These are phyloP conservation scores for Diaporthe citri DNA, from an alignment of 2,329 filamentous ascomycete genomes.

Conservation along the genomic window DNA sequence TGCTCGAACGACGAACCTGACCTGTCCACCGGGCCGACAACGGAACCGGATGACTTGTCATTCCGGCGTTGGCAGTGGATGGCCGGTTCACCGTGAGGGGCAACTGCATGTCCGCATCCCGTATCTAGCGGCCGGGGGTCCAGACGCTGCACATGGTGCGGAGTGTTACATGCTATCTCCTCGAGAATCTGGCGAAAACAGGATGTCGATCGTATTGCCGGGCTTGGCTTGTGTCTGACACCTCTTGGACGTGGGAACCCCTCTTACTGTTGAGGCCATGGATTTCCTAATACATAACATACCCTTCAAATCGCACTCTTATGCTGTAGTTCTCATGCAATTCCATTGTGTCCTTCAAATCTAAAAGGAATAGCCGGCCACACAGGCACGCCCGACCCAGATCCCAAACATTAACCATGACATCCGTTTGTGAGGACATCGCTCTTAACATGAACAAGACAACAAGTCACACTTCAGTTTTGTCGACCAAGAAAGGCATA, in stretches of 20 bases:
- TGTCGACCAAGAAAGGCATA: background rate
- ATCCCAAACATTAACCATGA: background rate
- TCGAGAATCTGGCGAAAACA: background rate
- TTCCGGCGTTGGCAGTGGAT: background rate
- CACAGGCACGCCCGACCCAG: background rate
- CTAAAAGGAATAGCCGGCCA: rapidly evolving
- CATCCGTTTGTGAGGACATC: background rate
- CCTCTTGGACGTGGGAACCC: background rate
- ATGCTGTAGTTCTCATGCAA: background rate
- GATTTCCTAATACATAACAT: background rate
- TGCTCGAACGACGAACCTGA: background rate
- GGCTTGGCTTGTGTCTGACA: background rate
- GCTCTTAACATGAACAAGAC: background rate
- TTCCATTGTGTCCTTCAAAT: background rate
- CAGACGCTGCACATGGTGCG: no score
- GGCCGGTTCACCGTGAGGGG: background rate
- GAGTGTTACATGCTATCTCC: background rate
- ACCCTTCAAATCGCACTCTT: background rate
- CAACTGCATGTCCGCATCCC: background rate
- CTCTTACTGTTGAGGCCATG: background rate
- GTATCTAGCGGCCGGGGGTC: background rate
- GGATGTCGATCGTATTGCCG: background rate
- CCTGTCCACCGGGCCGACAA: background rate
- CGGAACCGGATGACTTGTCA: background rate
- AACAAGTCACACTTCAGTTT: background rate